These are phyloP conservation scores for Paragyromitra xinjiangensis DNA, from an alignment of 495 filamentous ascomycete genomes.

Conservation along the genomic window DNA sequence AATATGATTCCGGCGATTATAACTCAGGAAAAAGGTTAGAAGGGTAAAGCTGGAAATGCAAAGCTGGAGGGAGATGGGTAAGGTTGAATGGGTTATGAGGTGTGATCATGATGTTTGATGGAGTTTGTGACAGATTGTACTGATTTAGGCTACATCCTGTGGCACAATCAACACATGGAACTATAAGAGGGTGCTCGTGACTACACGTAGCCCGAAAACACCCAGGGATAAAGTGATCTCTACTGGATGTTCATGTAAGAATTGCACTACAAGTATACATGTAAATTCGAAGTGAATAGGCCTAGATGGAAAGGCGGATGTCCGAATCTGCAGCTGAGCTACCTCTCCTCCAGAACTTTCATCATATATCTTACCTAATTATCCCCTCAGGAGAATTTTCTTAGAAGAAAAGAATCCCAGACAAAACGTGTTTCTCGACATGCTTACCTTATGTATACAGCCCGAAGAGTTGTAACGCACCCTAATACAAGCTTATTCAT, in stretches of 20 bases:
- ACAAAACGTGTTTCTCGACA: neutral
- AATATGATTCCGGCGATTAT: neutral
- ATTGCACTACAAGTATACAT: neutral
- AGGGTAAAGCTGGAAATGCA: constrained; percentile 22
- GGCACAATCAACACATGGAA: too few relatives aligned
- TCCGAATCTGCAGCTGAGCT: too few relatives aligned
- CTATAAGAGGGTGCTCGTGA: too few relatives aligned
- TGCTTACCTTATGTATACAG: neutral
- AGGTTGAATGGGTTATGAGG: neutral
- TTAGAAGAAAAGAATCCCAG: neutral
- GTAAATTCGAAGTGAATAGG: neutral
- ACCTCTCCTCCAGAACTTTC: too few relatives aligned
- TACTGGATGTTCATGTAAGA: too few relatives aligned
- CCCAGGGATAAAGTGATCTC: too few relatives aligned
- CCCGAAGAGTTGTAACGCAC: neutral
- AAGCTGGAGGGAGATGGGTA: neutral
- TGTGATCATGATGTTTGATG: neutral
- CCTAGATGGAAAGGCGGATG: neutral
- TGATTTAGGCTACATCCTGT: too few relatives aligned
- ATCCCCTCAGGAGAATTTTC: neutral
- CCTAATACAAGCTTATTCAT: neutral
- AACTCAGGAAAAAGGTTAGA: neutral
- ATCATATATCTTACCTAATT: neutral
- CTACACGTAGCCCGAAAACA: too few relatives aligned
- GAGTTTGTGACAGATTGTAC: neutral